phyloP scores from a whole-genome alignment of 768 basidiomycete genomes.

The Amanita rubescens region DNA sequence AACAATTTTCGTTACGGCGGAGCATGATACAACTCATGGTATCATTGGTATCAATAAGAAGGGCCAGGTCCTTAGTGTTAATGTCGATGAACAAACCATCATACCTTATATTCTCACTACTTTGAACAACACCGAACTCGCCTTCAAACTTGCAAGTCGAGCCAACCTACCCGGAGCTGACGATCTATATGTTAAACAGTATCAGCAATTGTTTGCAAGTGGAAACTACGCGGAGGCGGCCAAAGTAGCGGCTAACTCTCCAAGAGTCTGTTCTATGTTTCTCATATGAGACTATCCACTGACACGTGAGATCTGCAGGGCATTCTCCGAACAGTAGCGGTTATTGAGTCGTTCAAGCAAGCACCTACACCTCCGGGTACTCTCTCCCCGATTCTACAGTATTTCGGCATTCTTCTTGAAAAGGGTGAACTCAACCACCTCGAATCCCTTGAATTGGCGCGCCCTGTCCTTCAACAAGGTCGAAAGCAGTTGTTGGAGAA shows the following conservation, averaged over 20 bases:
- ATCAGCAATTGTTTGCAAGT: conserved; percentile 81
- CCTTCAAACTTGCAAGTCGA: conserved; percentile 95
- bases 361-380: conserved; percentile 88
- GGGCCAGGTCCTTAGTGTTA: conserved; percentile 95
- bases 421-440: conserved; percentile 97
- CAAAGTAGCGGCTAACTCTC: conserved; percentile 96
- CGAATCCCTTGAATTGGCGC: conserved; percentile 91
- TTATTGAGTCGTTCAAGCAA: conserved; percentile 96
- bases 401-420: conserved; percentile 97
- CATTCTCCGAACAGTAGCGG: conserved; percentile 87
- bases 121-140: conserved; percentile 95
- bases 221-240: conserved; percentile 93
- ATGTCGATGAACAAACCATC: conserved; percentile 92
- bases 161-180: conserved; percentile 97
- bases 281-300: background rate
- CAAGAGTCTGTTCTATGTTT: conserved; percentile 48
- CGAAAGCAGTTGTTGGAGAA: conserved; percentile 97
- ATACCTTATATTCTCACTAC: conserved; percentile 92
- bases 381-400: conserved; percentile 92
- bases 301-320: conserved; percentile 43
- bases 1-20: conserved; percentile 98
- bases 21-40: conserved; percentile 89
- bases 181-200: conserved; percentile 92
- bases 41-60: conserved; percentile 99
- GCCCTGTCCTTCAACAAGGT: conserved; percentile 92